phyloP scores from a whole-genome alignment of 2,329 filamentous ascomycete species.

The Aschersonia sp. region DNA sequence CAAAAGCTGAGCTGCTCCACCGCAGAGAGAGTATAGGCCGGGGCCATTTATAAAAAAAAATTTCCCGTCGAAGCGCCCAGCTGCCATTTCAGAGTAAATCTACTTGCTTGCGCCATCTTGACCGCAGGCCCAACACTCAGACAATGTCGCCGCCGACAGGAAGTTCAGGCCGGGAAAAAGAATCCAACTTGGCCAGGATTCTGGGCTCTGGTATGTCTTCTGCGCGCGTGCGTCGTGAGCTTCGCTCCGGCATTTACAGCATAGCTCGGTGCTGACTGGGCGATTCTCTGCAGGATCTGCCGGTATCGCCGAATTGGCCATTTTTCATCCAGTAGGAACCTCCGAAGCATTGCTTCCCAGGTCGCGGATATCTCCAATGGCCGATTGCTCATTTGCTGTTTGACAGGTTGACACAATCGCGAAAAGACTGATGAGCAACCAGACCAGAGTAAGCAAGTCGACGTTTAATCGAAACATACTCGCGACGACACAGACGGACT shows the following conservation, averaged over 20 bases:
- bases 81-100: no score
- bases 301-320: slow-evolving; percentile 80
- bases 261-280: slow-evolving; percentile 6
- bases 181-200: slow-evolving; percentile 78
- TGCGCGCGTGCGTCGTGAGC: neutral
- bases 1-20: neutral
- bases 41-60: neutral
- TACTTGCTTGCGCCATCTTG: no score
- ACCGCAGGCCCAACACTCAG: neutral
- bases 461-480: neutral
- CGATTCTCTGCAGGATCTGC: slow-evolving; percentile 51
- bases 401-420: slow-evolving; percentile 90
- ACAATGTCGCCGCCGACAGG: slow-evolving; percentile 45
- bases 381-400: neutral
- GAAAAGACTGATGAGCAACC: slow-evolving; percentile 98
- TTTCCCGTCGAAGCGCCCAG: neutral
- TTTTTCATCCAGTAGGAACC: slow-evolving; percentile 71
- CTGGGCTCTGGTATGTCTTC: slow-evolving; percentile 65
- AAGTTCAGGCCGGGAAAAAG: slow-evolving; percentile 45
- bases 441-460: slow-evolving; percentile 41
- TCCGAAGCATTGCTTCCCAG: slow-evolving; percentile 2
- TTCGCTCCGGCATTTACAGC: neutral
- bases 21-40: neutral
- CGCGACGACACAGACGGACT: neutral
- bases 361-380: no score